phyloP scores from a whole-genome alignment of 2,329 filamentous ascomycete genomes.

The Periconia macrospinosa region DNA sequence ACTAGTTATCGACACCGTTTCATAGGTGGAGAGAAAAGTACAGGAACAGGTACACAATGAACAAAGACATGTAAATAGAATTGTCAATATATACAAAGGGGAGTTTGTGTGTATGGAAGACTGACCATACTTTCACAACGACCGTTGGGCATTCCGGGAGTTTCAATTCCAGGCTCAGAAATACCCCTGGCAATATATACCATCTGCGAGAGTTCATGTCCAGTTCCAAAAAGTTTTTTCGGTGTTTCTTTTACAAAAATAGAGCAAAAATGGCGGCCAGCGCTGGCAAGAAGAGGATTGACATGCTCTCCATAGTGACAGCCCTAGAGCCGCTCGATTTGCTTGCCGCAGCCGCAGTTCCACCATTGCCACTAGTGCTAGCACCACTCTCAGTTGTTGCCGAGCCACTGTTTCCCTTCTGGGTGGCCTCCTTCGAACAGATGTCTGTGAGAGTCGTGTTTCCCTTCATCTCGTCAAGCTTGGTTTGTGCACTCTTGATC shows the following conservation, averaged over 20 bases:
- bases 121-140: no score
- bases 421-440: constrained; percentile 19
- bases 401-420: constrained; percentile 15
- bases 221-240: no score
- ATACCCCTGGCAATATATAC: no score
- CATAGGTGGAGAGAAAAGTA: no score
- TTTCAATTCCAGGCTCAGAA: no score
- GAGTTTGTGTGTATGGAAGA: no score
- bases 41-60: no score
- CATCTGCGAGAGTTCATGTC: no score
- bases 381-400: background rate
- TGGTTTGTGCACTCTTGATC: constrained; percentile 21
- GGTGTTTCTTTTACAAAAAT: constrained; percentile 13
- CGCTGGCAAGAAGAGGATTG: constrained; percentile 18
- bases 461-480: constrained; percentile 22
- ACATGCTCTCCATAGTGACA: constrained; percentile 15
- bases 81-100: no score
- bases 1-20: no score
- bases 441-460: constrained; percentile 32
- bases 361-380: background rate
- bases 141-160: no score
- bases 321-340: constrained; percentile 10
- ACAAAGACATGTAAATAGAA: no score
- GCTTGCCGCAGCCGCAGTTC: background rate
- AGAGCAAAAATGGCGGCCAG: constrained; percentile 18